Base-by-base conservation (phyloP, 495 filamentous ascomycete species). In the Ascodesmis nigricans region DNA sequence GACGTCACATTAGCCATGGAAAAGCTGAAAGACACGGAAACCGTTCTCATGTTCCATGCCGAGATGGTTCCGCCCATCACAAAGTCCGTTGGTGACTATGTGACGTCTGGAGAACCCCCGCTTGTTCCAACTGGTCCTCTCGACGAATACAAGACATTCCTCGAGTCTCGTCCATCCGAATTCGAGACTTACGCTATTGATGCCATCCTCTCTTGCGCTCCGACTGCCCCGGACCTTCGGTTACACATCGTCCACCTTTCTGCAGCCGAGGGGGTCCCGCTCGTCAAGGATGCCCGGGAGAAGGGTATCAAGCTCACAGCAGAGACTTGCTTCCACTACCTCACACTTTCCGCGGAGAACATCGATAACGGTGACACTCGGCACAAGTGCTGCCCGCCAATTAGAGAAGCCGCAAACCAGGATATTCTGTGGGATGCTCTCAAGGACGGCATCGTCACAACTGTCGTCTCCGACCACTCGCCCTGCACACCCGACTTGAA, bases 251-350 rank as follows among this genome's bases (percentile, higher is more conserved):
- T 97, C 21, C 87, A 97, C 47, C 66, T 97, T 20, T 87, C 78
- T 0, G 87, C 87, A 7, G 74, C 80, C 36, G 78, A 92, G 49
- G 78, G 77, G n/a, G 87, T 93, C 36, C 81, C 82, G 0, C 49
- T 91, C n/a, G 61, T 97, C 28, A 69, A 73, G 29, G 65, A 72
- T 43, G 87, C 87, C 20, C 71, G 81, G 32, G 58, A 64, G n/a
- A 54, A 59, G 1, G 87, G 87, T 23, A 52, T 92, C 42, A 81
- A 84, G 36, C 77, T 97, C 58, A 91, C 87, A 1, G 84, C 87
- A 17, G 87, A 97, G 54, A 97, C 87, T 6, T 95, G 87, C 60
- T 92, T 90, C 66, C 87, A 97, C 61, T 97, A 97, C 52, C 69
- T 97, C 7, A 72, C 75, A n/a, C 65, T 97, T 8, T 75, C 82